phyloP scores from a whole-genome alignment of 352 stramenopile species.

The Plasmopara halstedii region DNA sequence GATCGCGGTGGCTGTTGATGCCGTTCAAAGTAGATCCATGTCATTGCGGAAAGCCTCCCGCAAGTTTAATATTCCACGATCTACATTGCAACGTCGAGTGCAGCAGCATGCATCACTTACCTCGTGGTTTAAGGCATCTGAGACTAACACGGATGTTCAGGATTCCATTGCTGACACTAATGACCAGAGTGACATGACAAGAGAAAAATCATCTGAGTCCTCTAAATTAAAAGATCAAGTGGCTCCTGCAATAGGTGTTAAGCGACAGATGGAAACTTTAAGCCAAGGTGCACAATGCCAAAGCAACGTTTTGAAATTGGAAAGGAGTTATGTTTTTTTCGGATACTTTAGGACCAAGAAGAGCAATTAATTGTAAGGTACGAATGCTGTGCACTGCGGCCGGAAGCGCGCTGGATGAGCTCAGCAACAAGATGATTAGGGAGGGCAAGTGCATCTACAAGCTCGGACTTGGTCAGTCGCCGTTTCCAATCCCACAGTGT shows the following conservation, averaged over 20 bases:
- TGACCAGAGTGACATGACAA: conserved; percentile 14
- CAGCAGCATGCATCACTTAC: conserved; percentile 7
- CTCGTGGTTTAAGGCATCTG: conserved; percentile 2
- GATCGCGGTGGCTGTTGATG: conserved; percentile 54
- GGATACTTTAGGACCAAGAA: conserved; percentile 41
- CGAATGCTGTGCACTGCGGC: conserved; percentile 76
- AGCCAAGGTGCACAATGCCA: conserved; percentile 20
- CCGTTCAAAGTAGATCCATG: conserved; percentile 46
- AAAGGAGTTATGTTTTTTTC: neutral
- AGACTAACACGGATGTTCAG: conserved; percentile 1
- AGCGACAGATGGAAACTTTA: conserved; percentile 32
- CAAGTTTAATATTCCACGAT: conserved; percentile 58
- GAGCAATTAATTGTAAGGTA: conserved; percentile 85
- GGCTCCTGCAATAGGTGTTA: conserved; percentile 20
- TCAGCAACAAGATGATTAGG: conserved; percentile 80
- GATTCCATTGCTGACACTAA: conserved; percentile 4
- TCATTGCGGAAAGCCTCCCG: conserved; percentile 67
- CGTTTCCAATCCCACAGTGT: conserved; percentile 81
- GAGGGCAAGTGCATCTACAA: conserved; percentile 82
- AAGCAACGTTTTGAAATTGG: neutral
- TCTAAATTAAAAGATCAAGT: neutral
- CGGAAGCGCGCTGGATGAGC: conserved; percentile 70
- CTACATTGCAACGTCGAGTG: conserved; percentile 72
- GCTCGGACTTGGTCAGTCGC: conserved; percentile 75
- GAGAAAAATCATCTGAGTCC: conserved; percentile 6